phyloP scores from a whole-genome alignment of 352 stramenopile species.

The Globisporangium cylindrosporum region DNA sequence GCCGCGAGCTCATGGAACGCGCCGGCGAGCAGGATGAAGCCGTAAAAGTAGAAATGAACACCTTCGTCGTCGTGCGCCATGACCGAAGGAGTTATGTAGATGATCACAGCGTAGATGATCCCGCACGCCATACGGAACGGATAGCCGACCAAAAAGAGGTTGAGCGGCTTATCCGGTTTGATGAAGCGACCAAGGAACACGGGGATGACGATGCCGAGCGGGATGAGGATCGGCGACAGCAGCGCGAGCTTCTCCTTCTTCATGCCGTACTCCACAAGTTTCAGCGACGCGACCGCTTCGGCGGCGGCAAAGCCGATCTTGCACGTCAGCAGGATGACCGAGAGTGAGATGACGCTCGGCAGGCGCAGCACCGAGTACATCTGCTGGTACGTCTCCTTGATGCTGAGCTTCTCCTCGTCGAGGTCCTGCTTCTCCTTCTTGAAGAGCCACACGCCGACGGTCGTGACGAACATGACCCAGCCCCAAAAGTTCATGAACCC shows the following conservation, averaged over 20 bases:
- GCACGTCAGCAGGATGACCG: constrained; percentile 88
- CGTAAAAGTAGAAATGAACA: constrained; percentile 78
- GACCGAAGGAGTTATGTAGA: constrained; percentile 77
- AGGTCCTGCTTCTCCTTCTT: constrained; percentile 84
- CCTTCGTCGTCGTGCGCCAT: constrained; percentile 80
- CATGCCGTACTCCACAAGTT: constrained; percentile 89
- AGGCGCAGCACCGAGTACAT: constrained; percentile 86
- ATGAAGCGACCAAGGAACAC: constrained; percentile 78
- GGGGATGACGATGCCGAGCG: constrained; percentile 86
- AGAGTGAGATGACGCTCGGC: constrained; percentile 82
- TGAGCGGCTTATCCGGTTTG: constrained; percentile 61
- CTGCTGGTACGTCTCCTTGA: constrained; percentile 89
- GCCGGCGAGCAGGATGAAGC: constrained; percentile 62
- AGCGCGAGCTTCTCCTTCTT: constrained; percentile 92
- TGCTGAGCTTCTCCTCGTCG: constrained; percentile 66
- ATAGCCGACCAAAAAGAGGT: constrained; percentile 82
- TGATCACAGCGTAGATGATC: constrained; percentile 76
- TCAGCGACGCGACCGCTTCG: constrained; percentile 91
- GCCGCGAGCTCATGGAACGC: constrained; percentile 80
- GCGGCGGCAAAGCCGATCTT: constrained; percentile 91
- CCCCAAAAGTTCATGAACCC: constrained; percentile 94
- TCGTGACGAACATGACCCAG: constrained; percentile 92
- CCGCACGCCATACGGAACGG: constrained; percentile 81
- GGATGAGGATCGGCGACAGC: constrained; percentile 85
- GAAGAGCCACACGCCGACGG: constrained; percentile 89